Base-by-base conservation (phyloP, 257 asterid genomes). In the Sherardia arvensis region DNA sequence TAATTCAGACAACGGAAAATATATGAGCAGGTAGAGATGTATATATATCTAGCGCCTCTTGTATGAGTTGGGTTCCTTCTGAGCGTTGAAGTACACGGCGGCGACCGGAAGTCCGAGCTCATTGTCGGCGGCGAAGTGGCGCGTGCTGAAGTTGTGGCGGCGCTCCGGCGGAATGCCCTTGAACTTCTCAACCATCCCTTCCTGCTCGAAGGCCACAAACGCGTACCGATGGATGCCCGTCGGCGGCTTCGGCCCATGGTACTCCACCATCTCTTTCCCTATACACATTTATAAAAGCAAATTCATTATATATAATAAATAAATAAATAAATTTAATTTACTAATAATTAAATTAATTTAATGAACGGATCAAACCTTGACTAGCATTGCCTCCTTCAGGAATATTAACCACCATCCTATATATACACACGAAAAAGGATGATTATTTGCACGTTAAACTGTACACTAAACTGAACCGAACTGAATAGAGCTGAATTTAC, bases 231-330 rank as follows among this genome's bases (percentile, higher is more conserved):
- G 84, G 33, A 72, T 66, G 0, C 84, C 80, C 7, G 69, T 53
- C 21, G 87, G 87, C 23, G 90, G 90, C 69, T 61, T 33, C 1
- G 85, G 83, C 20, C 87, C 81, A 78, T 66, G 73, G 53, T 78
- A 80, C 22, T 60, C 55, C 70, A 72, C 66, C 47, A 76, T 4
- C 64, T 78, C 90, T 74, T 65, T 77, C 10, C 90, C 86, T 80
- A 43, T n/a, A 1, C 3, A n/a, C n/a, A n/a, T n/a, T n/a, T n/a
- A n/a, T n/a, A n/a, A n/a, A n/a, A n/a, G n/a, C n/a, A n/a, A n/a
- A n/a, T n/a, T n/a, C n/a, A n/a, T n/a, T n/a, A n/a, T n/a, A n/a
- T n/a, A n/a, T n/a, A n/a, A n/a, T n/a, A n/a, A n/a, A n/a, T n/a
- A n/a, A n/a, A n/a, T n/a, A n/a, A n/a, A n/a, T n/a, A n/a, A n/a